Percentiles rank a stretch among this genome's conserved stretches.
Evolutionary conservation across 2,329 filamentous ascomycete species (phyloP).

Genomic region (Didymosphaeria variabile): DNA sequence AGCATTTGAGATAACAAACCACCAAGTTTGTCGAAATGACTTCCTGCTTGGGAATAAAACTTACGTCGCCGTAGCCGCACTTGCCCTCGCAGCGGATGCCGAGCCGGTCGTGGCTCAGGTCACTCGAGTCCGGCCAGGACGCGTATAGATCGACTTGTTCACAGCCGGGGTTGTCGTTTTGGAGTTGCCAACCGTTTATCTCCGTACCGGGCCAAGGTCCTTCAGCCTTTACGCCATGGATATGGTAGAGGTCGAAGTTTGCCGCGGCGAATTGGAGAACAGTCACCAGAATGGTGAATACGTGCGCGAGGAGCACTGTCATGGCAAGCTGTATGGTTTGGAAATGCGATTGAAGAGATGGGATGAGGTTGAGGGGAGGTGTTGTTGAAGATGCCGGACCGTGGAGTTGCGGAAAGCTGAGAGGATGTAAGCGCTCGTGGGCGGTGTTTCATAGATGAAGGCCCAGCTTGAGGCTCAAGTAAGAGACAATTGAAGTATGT

Average conservation of each 20-base stretch:
- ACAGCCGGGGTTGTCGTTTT: background rate
- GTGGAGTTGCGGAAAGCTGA: background rate
- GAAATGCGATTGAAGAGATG: background rate
- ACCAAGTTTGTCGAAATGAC: background rate
- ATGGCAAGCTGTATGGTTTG: background rate
- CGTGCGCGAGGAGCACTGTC: background rate
- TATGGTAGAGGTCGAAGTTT: conserved; percentile 4
- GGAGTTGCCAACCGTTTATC: background rate
- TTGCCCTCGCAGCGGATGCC: conserved; percentile 2
- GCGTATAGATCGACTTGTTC: background rate
- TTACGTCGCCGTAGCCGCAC: background rate
- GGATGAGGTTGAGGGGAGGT: background rate
- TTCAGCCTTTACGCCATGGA: background rate
- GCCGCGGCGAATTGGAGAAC: background rate
- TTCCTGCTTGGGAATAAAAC: background rate
- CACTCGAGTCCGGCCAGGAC: background rate
- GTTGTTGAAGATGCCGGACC: background rate
- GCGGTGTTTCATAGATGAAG: background rate
- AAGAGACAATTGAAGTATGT: background rate
- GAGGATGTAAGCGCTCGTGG: background rate
- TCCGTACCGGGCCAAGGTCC: background rate
- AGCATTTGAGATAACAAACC: background rate
- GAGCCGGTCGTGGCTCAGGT: background rate
- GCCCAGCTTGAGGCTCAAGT: background rate
- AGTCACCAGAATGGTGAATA: background rate